phyloP scores from a whole-genome alignment of 768 basidiomycete species.

The Suillus americanus region DNA sequence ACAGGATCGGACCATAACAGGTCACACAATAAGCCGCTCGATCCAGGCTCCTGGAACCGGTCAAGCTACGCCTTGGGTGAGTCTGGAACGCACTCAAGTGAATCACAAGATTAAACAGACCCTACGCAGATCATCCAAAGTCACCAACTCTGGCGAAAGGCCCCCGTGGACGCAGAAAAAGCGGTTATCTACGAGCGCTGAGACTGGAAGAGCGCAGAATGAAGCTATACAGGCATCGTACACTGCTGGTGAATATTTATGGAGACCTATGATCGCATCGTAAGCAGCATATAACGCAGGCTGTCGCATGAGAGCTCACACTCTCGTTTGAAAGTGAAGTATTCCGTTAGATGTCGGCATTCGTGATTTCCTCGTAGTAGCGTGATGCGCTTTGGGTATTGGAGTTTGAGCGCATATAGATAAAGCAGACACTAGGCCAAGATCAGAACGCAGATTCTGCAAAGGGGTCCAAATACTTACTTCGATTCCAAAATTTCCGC shows the following conservation, averaged over 20 bases:
- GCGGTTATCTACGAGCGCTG: conserved; percentile 89
- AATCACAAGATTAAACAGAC: conserved; percentile 37
- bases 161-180: conserved; percentile 99
- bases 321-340: conserved; percentile 98
- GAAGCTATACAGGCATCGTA: conserved; percentile 93
- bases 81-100: conserved; percentile 10
- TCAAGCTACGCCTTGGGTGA: conserved; percentile 58
- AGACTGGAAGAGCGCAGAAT: conserved; percentile 87
- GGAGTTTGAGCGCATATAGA: conserved; percentile 90
- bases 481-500: conserved; percentile 89
- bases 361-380: conserved; percentile 96
- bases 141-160: conserved; percentile 81
- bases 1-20: conserved; percentile 96
- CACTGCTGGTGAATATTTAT: conserved; percentile 80
- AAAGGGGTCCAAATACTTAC: conserved; percentile 32
- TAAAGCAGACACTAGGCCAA: conserved; percentile 77
- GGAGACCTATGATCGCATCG: conserved; percentile 55
- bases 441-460: conserved; percentile 4
- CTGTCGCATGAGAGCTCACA: conserved; percentile 48
- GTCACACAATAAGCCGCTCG: conserved; percentile 89
- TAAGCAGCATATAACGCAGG: conserved; percentile 5
- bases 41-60: conserved; percentile 92
- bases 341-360: conserved; percentile 94
- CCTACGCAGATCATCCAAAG: conserved; percentile 68
- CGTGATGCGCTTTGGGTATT: conserved; percentile 78